Conservation (phyloP, 2,329 filamentous ascomycete species). For the Trichoderma simmonsii region DNA sequence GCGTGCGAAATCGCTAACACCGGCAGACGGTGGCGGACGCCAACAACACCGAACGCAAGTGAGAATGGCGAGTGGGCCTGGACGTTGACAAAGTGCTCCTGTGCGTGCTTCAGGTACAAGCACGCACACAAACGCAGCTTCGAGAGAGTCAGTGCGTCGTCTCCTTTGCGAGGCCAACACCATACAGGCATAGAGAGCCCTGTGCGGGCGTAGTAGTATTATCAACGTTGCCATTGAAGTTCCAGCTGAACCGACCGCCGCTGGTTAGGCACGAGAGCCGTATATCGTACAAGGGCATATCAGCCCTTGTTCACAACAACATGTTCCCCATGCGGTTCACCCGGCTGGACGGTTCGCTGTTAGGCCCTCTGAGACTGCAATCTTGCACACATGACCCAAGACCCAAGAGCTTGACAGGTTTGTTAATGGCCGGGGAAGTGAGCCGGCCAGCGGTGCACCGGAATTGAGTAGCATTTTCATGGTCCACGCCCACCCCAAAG, state of each 20-base stretch:
- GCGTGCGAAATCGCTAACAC: constrained; percentile 6
- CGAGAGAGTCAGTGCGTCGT: neutral
- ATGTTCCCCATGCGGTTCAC: constrained; percentile 20
- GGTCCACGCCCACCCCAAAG: neutral
- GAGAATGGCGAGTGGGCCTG: neutral
- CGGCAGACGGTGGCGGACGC: neutral
- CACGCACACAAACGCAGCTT: neutral
- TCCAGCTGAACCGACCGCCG: neutral
- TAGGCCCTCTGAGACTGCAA: constrained; percentile 21
- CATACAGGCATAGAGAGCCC: neutral
- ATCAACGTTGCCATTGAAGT: neutral
- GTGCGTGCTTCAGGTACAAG: neutral
- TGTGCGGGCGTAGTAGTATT: neutral
- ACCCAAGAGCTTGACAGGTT: constrained; percentile 14
- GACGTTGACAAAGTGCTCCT: neutral
- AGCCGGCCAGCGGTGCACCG: constrained; percentile 15
- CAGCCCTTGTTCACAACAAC: constrained; percentile 7
- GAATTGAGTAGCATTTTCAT: constrained; percentile 8
- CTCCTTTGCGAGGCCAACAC: constrained; percentile 8
- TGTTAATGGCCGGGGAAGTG: constrained; percentile 22
- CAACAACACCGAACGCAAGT: constrained; percentile 2
- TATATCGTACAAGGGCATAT: neutral
- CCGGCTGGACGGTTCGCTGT: constrained; percentile 30
- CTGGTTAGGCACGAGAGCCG: constrained; percentile 13
- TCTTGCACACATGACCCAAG: constrained; percentile 27